Base-by-base conservation (phyloP, 2,329 filamentous ascomycete species). In the Colletotrichum lini region DNA sequence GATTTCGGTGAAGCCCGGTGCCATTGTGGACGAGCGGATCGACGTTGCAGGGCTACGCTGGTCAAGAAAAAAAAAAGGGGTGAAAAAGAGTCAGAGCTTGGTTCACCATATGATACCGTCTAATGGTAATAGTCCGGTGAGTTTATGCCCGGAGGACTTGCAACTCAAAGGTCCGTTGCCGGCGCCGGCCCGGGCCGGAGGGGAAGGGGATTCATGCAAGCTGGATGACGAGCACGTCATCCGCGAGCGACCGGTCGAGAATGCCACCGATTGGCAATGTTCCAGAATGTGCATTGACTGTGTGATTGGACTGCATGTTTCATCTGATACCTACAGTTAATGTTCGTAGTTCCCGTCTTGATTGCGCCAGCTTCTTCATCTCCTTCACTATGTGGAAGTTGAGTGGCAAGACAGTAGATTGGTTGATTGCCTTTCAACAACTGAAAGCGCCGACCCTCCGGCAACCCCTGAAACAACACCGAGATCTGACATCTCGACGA, bases 1-100 rank as follows among this genome's bases (percentile, higher is more conserved):
- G 63, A 89, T 86, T 44, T 79, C 47, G 35, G 77, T 79, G 68
- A 84, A 84, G 64, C 53, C 40, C n/a, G 64, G 21, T 5, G 60
- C 2, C 70, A 72, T 72, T 35, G 6, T 35, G 44, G n/a, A 21
- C 38, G 38, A 8, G 16, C 40, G 8, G 15, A 9, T 15, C 47
- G 7, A 23, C 9, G 26, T 16, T 54, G 9, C 35, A 5, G 2
- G 2, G 49, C 8, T 8, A 18, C 6, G 0, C 3, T 1, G 52
- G 30, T 6, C 5, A 16, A 6, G 7, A 30, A 30, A 9, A 30
- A 9, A 2, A 8, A 8, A n/a, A n/a, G n/a, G n/a, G n/a, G n/a
- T n/a, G 7, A 30, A 30, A 9, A 30, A 9, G 1, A 8, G 2
- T 30, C 8, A 3, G 10, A n/a, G 9, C 16, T 45, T 54, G 52